Evolutionary conservation across 2,329 filamentous ascomycete genomes (phyloP).

Genomic region (Penicillium sp.): DNA sequence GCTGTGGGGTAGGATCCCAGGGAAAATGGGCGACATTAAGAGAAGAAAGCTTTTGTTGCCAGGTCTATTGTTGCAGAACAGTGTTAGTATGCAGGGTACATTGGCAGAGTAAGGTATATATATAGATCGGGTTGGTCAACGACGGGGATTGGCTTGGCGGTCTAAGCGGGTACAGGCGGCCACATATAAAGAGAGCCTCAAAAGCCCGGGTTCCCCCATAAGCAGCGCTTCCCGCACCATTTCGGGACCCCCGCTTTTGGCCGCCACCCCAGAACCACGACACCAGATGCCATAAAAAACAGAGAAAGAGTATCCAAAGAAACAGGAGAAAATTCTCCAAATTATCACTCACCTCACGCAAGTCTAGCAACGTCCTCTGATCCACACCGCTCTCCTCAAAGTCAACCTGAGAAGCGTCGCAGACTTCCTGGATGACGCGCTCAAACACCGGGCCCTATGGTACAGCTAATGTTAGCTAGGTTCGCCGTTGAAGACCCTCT

Average conservation of each 20-base stretch:
- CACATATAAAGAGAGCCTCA: conserved; percentile 43
- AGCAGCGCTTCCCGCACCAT: conserved; percentile 37
- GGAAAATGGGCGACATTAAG: conserved; percentile 86
- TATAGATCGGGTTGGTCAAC: neutral
- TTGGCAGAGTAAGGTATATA: neutral
- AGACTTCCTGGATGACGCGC: conserved; percentile 89
- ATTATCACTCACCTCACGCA: conserved; percentile 72
- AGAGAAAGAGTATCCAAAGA: neutral
- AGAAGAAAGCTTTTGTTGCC: conserved; percentile 86
- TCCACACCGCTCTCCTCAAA: conserved; percentile 97
- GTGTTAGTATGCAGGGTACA: neutral
- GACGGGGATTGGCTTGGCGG: conserved; percentile 20
- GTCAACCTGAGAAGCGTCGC: conserved; percentile 86
- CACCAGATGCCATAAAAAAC: conserved; percentile 7
- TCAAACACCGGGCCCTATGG: conserved; percentile 73
- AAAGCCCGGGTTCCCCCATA: conserved; percentile 41
- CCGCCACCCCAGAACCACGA: conserved; percentile 38
- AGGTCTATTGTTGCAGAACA: conserved; percentile 61
- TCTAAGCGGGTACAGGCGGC: conserved; percentile 34
- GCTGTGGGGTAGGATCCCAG: conserved; percentile 83
- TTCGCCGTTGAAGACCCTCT: neutral
- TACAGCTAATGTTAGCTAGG: conserved; percentile 29
- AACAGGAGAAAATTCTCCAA: conserved; percentile 5
- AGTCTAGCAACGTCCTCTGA: conserved; percentile 78
- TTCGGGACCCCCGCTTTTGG: conserved; percentile 32